These are phyloP conservation scores for Leptosphaerulina australis DNA, from an alignment of 2,329 filamentous ascomycete species.

Conservation along the genomic window DNA sequence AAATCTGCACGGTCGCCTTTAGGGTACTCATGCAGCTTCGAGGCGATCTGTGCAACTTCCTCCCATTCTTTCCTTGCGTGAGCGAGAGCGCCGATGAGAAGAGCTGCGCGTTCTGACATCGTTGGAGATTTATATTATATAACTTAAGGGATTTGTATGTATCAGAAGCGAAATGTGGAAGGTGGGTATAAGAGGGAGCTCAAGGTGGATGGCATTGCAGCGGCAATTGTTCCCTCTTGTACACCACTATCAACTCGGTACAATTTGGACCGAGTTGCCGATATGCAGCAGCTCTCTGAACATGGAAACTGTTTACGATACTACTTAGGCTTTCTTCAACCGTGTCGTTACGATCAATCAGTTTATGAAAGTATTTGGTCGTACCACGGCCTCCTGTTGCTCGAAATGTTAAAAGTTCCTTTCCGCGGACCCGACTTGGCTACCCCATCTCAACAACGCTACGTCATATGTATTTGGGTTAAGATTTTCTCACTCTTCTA, in stretches of 20 bases:
- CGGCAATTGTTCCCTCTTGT: slow-evolving; percentile 28
- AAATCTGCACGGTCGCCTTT: slow-evolving; percentile 62
- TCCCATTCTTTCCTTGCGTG: slow-evolving; percentile 57
- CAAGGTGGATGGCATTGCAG: slow-evolving; percentile 11
- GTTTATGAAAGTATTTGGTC: too few relatives aligned
- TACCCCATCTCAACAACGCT: slow-evolving; percentile 1
- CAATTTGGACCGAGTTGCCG: slow-evolving; percentile 30
- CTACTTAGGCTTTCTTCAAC: too few relatives aligned
- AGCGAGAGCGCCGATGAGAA: slow-evolving; percentile 54
- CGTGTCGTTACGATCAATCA: too few relatives aligned
- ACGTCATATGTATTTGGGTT: neutral
- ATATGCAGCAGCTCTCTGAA: neutral
- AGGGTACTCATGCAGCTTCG: slow-evolving; percentile 58
- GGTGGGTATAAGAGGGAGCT: slow-evolving; percentile 2
- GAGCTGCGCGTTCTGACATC: slow-evolving; percentile 48
- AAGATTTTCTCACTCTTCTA: too few relatives aligned
- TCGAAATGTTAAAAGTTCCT: neutral
- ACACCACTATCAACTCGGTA: slow-evolving; percentile 21
- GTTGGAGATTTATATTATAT: neutral
- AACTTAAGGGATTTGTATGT: neutral
- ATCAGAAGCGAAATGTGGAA: neutral
- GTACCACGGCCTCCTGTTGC: too few relatives aligned
- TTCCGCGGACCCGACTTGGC: neutral
- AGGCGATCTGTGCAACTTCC: slow-evolving; percentile 41
- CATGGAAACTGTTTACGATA: neutral